Evolutionary conservation across 305 asterid species (phyloP).

Genomic region (Fraxinus xanthoxyloides): DNA sequence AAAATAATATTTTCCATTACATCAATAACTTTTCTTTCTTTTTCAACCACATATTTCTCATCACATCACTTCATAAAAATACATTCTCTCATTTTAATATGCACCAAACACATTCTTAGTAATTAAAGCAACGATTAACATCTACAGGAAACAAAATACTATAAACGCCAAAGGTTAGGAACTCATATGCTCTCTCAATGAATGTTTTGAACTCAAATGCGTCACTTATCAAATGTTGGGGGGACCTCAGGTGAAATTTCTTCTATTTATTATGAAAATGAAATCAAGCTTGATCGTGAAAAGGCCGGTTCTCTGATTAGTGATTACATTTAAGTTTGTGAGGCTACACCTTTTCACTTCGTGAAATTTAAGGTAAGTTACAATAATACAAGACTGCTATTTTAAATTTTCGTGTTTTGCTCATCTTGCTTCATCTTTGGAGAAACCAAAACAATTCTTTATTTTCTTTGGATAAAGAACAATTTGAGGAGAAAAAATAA

Average conservation of each 20-base stretch:
- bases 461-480: background rate
- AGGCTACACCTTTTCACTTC: conserved; percentile 5
- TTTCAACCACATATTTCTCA: too few relatives aligned
- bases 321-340: background rate
- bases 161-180: background rate
- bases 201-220: background rate
- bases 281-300: background rate
- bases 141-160: background rate
- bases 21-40: too few relatives aligned
- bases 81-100: too few relatives aligned
- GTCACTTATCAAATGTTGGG: background rate
- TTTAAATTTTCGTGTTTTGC: conserved; percentile 1
- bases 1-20: too few relatives aligned
- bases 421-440: conserved; percentile 16
- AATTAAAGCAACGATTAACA: background rate
- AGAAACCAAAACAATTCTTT: background rate
- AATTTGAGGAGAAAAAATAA: background rate
- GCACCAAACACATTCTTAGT: too few relatives aligned
- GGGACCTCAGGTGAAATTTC: background rate
- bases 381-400: conserved; percentile 14
- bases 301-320: conserved; percentile 7
- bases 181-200: background rate
- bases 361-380: conserved; percentile 25
- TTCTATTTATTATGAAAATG: background rate
- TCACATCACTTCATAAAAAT: too few relatives aligned